Percentiles rank a stretch among this genome's conserved stretches.
phyloP scores from a whole-genome alignment of 2,329 filamentous ascomycete species.

The Rhynchosporium secalis region DNA sequence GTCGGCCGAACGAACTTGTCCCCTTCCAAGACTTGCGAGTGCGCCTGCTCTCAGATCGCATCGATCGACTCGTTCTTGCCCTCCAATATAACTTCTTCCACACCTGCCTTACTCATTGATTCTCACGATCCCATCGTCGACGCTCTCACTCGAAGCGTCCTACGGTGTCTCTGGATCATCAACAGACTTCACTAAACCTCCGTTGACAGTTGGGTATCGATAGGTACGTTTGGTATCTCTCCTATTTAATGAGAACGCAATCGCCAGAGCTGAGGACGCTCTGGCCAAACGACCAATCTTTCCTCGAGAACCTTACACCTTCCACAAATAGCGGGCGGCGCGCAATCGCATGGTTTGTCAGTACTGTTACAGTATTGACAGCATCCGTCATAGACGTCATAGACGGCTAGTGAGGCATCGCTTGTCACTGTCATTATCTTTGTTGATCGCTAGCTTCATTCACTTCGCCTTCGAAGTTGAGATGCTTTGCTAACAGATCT shows the following conservation, averaged over 20 bases:
- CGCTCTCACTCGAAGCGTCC: slow-evolving; percentile 11
- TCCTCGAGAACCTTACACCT: slow-evolving; percentile 6
- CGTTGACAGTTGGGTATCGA: not conserved
- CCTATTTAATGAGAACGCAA: not conserved
- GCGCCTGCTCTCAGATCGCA: not conserved
- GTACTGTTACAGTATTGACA: not conserved
- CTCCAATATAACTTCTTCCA: not conserved
- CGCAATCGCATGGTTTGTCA: not conserved
- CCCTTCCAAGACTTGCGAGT: not conserved
- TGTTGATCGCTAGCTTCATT: not conserved
- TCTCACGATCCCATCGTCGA: not conserved
- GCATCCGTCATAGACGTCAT: not conserved
- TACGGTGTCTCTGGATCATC: not conserved
- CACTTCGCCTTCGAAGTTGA: slow-evolving; percentile 3
- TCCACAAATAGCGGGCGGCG: not conserved
- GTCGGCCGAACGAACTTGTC: too few species aligned
- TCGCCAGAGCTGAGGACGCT: slow-evolving; percentile 8
- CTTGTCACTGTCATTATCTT: not conserved
- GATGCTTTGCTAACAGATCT: slow-evolving; percentile 14
- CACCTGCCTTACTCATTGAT: not conserved
- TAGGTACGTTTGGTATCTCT: not conserved
- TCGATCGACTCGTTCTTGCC: not conserved
- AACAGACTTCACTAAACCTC: not conserved
- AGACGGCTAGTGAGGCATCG: not conserved
- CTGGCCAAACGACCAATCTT: slow-evolving; percentile 2